Evolutionary conservation across 2,329 filamentous ascomycete genomes (phyloP).

Genomic region (Trichoderma simmonsii): DNA sequence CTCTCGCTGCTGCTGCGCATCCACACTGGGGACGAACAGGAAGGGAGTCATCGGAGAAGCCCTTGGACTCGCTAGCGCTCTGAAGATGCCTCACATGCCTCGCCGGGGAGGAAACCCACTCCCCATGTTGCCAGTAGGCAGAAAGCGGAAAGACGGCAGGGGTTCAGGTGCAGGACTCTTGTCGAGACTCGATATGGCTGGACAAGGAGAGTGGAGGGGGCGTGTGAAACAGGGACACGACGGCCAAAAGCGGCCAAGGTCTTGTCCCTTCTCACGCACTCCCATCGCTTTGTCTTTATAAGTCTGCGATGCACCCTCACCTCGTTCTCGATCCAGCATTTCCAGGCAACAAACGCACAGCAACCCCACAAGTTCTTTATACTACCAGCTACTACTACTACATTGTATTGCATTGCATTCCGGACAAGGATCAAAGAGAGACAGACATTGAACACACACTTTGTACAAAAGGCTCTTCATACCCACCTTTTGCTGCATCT

Average conservation of each 20-base stretch:
- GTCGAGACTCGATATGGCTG: slow-evolving; percentile 10
- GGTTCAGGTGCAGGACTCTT: slow-evolving; percentile 7
- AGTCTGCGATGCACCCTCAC: slow-evolving; percentile 18
- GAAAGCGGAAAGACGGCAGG: slow-evolving; percentile 16
- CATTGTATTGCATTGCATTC: background rate
- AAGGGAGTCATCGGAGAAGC: slow-evolving; percentile 20
- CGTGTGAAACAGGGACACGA: slow-evolving; percentile 13
- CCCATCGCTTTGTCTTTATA: slow-evolving; percentile 15
- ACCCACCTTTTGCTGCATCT: background rate
- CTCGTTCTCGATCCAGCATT: slow-evolving; percentile 12
- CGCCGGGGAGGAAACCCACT: background rate
- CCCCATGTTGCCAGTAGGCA: slow-evolving; percentile 9
- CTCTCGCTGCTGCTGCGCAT: background rate
- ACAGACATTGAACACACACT: background rate
- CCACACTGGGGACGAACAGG: slow-evolving; percentile 3
- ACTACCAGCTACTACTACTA: background rate
- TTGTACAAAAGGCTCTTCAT: slow-evolving; percentile 12
- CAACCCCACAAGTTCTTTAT: slow-evolving; percentile 10
- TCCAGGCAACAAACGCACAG: slow-evolving; percentile 19
- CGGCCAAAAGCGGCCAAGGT: slow-evolving; percentile 9
- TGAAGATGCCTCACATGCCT: slow-evolving; percentile 18
- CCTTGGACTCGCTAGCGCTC: slow-evolving; percentile 2
- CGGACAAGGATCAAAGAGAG: slow-evolving; percentile 5
- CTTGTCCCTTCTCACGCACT: background rate
- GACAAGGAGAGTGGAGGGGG: slow-evolving; percentile 2